Conservation (phyloP, 768 basidiomycete genomes). For the Hygrocybe coccinea region DNA sequence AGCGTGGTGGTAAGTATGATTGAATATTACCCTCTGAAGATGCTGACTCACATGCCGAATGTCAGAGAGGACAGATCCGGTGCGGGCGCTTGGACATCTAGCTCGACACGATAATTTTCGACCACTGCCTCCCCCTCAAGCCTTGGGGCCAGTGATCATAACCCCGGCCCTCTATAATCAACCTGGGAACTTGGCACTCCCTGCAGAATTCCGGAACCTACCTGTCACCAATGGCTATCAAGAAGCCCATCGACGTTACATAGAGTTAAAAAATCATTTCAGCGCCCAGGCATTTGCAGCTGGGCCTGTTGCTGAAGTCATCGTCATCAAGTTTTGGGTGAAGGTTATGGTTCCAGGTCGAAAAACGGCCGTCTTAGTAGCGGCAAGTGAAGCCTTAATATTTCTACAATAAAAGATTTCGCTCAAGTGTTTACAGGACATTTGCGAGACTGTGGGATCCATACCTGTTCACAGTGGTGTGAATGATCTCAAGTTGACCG, state of each 20-base stretch:
- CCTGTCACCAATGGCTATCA: not conserved
- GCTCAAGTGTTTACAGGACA: not conserved
- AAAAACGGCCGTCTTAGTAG: not conserved
- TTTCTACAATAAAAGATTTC: not conserved
- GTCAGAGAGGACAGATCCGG: not conserved
- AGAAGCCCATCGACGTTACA: not conserved
- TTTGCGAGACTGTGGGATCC: not conserved
- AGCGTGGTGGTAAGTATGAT: constrained; percentile 3
- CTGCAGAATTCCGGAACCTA: not conserved
- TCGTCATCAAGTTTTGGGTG: not conserved
- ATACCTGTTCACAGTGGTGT: constrained; percentile 24
- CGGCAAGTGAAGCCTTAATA: not conserved
- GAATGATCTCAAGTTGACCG: constrained; percentile 13
- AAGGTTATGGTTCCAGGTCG: not conserved
- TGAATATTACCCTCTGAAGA: not conserved
- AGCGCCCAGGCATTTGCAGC: not conserved
- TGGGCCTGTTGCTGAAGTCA: not conserved
- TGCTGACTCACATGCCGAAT: not conserved
- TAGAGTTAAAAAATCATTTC: not conserved
- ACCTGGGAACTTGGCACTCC: not conserved
- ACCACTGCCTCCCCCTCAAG: not conserved
- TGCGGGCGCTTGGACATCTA: too few species aligned
- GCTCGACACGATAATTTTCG: too few species aligned
- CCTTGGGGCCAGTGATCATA: not conserved
- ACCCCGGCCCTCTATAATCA: not conserved